Evolutionary conservation across 2,329 filamentous ascomycete genomes (phyloP).

Genomic region (Colletotrichum aenigma): DNA sequence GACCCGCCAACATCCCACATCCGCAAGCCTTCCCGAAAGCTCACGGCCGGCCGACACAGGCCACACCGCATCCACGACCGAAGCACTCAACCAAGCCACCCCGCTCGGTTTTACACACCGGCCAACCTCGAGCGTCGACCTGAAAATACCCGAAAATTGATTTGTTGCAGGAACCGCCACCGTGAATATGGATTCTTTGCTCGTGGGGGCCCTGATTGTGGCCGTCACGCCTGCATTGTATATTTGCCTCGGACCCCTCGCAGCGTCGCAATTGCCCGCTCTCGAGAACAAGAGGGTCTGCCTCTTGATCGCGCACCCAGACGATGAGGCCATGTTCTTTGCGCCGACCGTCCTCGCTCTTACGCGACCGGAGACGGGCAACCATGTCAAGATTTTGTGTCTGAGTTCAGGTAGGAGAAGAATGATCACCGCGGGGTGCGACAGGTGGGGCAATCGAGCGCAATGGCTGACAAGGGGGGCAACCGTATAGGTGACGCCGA

Average conservation of each 20-base stretch:
- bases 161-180: not conserved
- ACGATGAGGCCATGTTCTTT: conserved; percentile 99
- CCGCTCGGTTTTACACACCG: not conserved
- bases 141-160: not conserved
- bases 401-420: conserved; percentile 72
- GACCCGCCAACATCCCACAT: not conserved
- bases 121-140: not conserved
- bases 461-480: conserved; percentile 2
- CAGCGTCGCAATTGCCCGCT: conserved; percentile 62
- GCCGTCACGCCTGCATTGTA: conserved; percentile 55
- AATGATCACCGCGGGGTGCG: conserved; percentile 24
- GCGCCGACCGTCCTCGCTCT: conserved; percentile 86
- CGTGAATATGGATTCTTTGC: conserved; percentile 24
- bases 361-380: conserved; percentile 77
- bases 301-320: conserved; percentile 93
- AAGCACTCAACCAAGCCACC: not conserved
- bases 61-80: conserved; percentile 5
- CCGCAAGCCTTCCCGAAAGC: not conserved
- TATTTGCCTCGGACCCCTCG: conserved; percentile 52
- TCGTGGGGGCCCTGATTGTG: conserved; percentile 27
- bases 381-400: conserved; percentile 94
- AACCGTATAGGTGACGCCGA: conserved; percentile 73
- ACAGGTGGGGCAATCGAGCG: not conserved
- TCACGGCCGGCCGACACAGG: not conserved
- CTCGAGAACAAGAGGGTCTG: conserved; percentile 85